Base-by-base conservation (phyloP, 352 stramenopile genomes). In the Plasmopara viticola region DNA sequence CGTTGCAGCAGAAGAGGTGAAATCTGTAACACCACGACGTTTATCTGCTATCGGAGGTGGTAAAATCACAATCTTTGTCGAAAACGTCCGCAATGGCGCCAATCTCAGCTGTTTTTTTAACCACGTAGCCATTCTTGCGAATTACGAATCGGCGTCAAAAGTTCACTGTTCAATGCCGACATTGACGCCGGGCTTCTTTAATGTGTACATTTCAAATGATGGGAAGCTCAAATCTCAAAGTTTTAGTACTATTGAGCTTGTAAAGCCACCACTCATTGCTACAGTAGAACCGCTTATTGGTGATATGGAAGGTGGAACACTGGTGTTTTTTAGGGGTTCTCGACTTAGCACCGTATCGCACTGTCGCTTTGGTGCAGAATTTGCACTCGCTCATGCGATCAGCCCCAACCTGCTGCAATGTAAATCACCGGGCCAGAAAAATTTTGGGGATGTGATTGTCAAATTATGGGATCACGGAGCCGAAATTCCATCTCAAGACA, bases 51-150 rank as follows among this genome's bases (percentile, higher is more conserved):
- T 73, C 10, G 45, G 64, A 33, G 68, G 60, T 0, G 62, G 58
- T 1, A 53, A 70, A 8, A 34, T 90, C 2, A 56, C 50, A 0
- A 20, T 92, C n/a, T 62, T 41, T 0, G 71, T 64, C 9, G 46
- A 54, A 33, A 73, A 88, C 40, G 57, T 51, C 7, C 62, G 60
- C 4, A 69, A 70, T 12, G 62, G 44, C 1, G 63, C 56, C 2
- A 66, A 70, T 33, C 49, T 89, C 10, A 74, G 72, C 18, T 93
- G 82, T 12, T 83, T 74, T 34, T 88, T 87, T 53, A 64, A 68
- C 9, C 58, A 74, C 7, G 18, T 67, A 14, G 13, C 38, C 4
- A 53, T 45, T 10, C 29, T 14, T 18, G 70, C 63, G 14, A 28
- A 59, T 5, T 86, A 67, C 50, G 62, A 77, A 50, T 75, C 67